Conservation (phyloP, 331 rosid genomes). For the Telfairia occidentalis region DNA sequence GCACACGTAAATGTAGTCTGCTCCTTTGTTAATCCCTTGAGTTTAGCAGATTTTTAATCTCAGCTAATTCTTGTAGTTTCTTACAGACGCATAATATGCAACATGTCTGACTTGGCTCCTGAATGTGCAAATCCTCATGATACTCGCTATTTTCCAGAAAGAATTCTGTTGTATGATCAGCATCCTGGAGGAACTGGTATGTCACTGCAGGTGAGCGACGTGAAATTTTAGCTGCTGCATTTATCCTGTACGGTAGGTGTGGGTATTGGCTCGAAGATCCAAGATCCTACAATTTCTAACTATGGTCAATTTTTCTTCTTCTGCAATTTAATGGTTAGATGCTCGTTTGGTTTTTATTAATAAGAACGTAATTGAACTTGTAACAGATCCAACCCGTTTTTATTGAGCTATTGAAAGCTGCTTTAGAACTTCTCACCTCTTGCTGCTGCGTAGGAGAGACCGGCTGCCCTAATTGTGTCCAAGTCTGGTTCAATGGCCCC, state of each 20-base stretch:
- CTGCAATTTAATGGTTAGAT: background rate
- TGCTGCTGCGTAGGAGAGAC: constrained; percentile 46
- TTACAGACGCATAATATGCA: constrained; percentile 63
- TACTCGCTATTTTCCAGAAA: constrained; percentile 59
- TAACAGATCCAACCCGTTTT: constrained; percentile 63
- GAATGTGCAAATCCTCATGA: constrained; percentile 83
- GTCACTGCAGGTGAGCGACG: constrained; percentile 55
- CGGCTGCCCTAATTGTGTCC: constrained; percentile 86
- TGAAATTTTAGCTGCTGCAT: background rate
- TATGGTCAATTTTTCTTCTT: constrained; percentile 12
- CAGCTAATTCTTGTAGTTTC: constrained; percentile 12
- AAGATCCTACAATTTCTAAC: background rate
- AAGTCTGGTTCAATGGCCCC: constrained; percentile 30
- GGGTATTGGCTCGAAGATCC: background rate
- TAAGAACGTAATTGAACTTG: constrained; percentile 16
- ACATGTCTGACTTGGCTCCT: constrained; percentile 77
- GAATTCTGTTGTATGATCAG: constrained; percentile 76
- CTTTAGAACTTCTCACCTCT: constrained; percentile 67
- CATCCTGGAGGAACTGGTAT: constrained; percentile 81
- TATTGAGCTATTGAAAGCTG: constrained; percentile 54
- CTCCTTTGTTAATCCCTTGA: background rate
- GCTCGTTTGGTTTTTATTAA: background rate
- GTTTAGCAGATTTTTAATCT: constrained; percentile 12
- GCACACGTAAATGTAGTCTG: background rate
- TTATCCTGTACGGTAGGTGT: background rate